Conservation (phyloP, 257 asterid genomes). For the Rehmannia glutinosa region DNA sequence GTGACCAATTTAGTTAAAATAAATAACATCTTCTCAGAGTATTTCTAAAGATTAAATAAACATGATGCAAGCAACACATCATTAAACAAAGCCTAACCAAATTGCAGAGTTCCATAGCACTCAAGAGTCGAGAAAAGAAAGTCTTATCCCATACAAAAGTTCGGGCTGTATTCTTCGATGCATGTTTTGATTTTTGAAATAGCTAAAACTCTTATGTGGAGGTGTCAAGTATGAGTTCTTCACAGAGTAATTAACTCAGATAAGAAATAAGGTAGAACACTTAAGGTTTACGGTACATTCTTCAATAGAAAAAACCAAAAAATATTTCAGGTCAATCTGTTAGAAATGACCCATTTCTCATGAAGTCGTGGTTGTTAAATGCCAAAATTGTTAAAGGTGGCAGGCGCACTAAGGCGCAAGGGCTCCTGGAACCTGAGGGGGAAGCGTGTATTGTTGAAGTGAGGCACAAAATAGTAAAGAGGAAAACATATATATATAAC, state of each 20-base stretch:
- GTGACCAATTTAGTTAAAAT: neutral
- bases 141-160: neutral
- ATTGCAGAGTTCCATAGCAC: neutral
- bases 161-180: neutral
- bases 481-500: too few relatives aligned
- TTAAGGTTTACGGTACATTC: too few relatives aligned
- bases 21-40: neutral
- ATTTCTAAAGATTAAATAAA: neutral
- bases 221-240: neutral
- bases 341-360: neutral
- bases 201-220: neutral
- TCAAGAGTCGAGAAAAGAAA: neutral
- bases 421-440: too few relatives aligned
- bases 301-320: neutral
- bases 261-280: too few relatives aligned
- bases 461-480: too few relatives aligned
- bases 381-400: too few relatives aligned
- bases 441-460: too few relatives aligned
- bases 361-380: too few relatives aligned
- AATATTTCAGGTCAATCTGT: neutral
- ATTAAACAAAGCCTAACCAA: neutral
- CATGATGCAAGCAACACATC: neutral
- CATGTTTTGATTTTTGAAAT: neutral
- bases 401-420: too few relatives aligned
- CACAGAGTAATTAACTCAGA: too few relatives aligned